Evolutionary conservation across 2,329 filamentous ascomycete genomes (phyloP).

Genomic region (Colletotrichum sp.): DNA sequence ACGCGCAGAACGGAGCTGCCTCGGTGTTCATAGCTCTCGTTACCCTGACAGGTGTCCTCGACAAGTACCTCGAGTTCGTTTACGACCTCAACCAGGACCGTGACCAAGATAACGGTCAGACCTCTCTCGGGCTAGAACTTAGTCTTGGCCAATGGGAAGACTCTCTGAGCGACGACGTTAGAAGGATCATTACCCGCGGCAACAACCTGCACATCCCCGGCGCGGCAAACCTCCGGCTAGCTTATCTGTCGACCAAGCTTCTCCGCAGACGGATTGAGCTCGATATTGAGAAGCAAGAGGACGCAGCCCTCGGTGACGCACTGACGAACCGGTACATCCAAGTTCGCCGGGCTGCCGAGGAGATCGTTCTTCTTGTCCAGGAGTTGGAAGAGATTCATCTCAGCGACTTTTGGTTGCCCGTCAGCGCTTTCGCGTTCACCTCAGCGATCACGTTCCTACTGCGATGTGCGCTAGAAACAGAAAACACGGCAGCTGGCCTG

Average conservation of each 20-base stretch:
- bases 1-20: not conserved
- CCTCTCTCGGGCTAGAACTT: slow-evolving; percentile 36
- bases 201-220: slow-evolving; percentile 44
- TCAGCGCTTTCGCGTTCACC: slow-evolving; percentile 50
- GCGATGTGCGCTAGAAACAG: slow-evolving; percentile 49
- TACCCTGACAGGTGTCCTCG: slow-evolving; percentile 10
- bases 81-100: slow-evolving; percentile 19
- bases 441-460: slow-evolving; percentile 55
- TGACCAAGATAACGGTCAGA: slow-evolving; percentile 11
- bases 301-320: slow-evolving; percentile 1
- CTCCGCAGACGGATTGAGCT: slow-evolving; percentile 51
- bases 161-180: slow-evolving; percentile 37
- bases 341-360: slow-evolving; percentile 49
- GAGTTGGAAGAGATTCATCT: slow-evolving; percentile 48
- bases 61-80: slow-evolving; percentile 22
- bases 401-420: slow-evolving; percentile 54
- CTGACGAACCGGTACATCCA: slow-evolving; percentile 35
- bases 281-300: slow-evolving; percentile 38
- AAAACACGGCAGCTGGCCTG: slow-evolving; percentile 36
- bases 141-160: slow-evolving; percentile 49
- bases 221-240: slow-evolving; percentile 54
- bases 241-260: slow-evolving; percentile 52
- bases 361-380: slow-evolving; percentile 51
- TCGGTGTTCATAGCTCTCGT: slow-evolving; percentile 19
- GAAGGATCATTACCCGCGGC: slow-evolving; percentile 46